Conservation (phyloP, 2,329 filamentous ascomycete genomes). For the Lachnellula occidentalis region DNA sequence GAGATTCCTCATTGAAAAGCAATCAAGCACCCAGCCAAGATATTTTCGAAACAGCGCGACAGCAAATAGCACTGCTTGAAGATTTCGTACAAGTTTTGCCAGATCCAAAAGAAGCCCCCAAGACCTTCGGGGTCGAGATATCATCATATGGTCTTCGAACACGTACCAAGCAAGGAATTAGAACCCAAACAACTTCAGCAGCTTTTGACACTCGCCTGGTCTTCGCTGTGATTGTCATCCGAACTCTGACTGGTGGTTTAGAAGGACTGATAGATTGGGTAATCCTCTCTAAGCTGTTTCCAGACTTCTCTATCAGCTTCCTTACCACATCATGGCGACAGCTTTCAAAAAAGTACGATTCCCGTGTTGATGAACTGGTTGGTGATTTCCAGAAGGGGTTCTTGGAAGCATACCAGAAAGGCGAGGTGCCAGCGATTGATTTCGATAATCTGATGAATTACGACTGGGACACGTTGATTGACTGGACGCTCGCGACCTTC, state of each 20-base stretch:
- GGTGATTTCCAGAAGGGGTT: constrained; percentile 61
- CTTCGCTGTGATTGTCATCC: constrained; percentile 52
- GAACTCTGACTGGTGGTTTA: constrained; percentile 54
- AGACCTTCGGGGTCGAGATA: constrained; percentile 19
- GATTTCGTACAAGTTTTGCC: constrained; percentile 25
- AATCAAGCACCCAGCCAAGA: neutral
- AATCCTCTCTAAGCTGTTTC: constrained; percentile 50
- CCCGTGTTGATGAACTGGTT: constrained; percentile 51
- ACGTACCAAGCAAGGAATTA: constrained; percentile 21
- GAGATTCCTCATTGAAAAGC: neutral
- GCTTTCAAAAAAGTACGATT: constrained; percentile 45
- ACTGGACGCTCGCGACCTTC: constrained; percentile 55
- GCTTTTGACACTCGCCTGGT: constrained; percentile 45
- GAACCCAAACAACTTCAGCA: constrained; percentile 31
- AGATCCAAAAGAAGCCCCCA: constrained; percentile 11
- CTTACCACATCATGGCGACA: constrained; percentile 52
- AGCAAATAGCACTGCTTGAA: constrained; percentile 15
- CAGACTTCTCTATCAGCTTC: constrained; percentile 44
- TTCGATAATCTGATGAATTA: constrained; percentile 59
- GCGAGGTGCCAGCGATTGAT: constrained; percentile 55
- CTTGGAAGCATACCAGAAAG: constrained; percentile 58
- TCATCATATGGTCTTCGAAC: constrained; percentile 5
- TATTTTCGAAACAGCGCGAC: constrained; percentile 18
- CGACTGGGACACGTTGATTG: constrained; percentile 61
- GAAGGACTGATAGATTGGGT: constrained; percentile 58